Evolutionary conservation across 768 basidiomycete species (phyloP).

Genomic region (Russula abietina): DNA sequence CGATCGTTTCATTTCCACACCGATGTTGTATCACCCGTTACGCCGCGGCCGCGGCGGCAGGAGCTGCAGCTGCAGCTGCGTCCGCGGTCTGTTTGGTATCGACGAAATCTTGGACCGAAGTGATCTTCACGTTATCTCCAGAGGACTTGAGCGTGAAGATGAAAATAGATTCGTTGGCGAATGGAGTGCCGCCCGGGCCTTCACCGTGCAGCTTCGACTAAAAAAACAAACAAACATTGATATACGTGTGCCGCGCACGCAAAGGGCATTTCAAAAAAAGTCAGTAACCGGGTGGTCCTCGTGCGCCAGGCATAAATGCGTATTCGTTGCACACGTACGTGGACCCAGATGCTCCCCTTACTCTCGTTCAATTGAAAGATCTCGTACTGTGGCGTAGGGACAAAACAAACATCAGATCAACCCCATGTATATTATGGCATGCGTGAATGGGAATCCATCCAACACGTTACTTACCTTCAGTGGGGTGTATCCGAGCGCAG

Average conservation of each 20-base stretch:
- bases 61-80: slow-evolving; percentile 1
- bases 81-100: slow-evolving; percentile 12
- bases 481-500: neutral
- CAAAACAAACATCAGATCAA: neutral
- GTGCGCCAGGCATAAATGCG: neutral
- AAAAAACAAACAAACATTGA: no score
- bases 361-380: slow-evolving; percentile 1
- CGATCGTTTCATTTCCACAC: neutral
- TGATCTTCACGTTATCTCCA: slow-evolving; percentile 11
- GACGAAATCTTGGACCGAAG: slow-evolving; percentile 10
- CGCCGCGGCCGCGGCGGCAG: slow-evolving; percentile 29
- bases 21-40: neutral
- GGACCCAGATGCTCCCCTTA: slow-evolving; percentile 7
- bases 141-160: slow-evolving; percentile 13
- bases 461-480: slow-evolving; percentile 11
- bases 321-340: slow-evolving; percentile 9
- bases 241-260: neutral
- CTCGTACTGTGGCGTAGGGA: slow-evolving; percentile 9
- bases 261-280: neutral
- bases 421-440: no score
- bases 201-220: slow-evolving; percentile 6
- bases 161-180: slow-evolving; percentile 10
- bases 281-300: neutral
- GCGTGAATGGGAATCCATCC: neutral
- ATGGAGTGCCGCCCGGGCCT: neutral